A percentile compares a stretch with the other conserved stretches of the same genome.
Evolutionary conservation across 2,329 filamentous ascomycete species (phyloP).

Genomic region (Monosporascus cannonballus): DNA sequence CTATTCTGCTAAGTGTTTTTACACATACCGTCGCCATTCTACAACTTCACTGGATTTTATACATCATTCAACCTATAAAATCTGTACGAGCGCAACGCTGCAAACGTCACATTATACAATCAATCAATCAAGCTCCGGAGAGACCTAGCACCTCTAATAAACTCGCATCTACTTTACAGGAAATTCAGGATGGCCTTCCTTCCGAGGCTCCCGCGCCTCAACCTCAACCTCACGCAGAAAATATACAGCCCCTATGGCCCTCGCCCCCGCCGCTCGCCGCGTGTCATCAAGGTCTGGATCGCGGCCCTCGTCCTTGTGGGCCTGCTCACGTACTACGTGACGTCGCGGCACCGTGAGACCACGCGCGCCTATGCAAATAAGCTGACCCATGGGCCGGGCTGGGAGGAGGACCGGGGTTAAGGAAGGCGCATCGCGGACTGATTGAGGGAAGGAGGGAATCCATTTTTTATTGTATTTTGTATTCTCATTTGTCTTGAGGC

Average conservation of each 20-base stretch:
- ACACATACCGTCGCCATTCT: no score
- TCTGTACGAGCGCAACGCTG: no score
- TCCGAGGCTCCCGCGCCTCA: not conserved
- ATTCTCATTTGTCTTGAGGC: no score
- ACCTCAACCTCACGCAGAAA: not conserved
- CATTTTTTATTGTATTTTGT: no score
- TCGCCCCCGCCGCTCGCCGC: slow-evolving; percentile 19
- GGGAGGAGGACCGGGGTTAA: slow-evolving; percentile 2
- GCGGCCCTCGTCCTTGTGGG: slow-evolving; percentile 18
- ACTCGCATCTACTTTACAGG: not conserved
- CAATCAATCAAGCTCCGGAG: no score
- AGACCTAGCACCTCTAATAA: no score
- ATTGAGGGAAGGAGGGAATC: no score
- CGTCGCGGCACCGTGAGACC: slow-evolving; percentile 14
- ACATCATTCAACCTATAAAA: no score
- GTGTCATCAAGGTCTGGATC: slow-evolving; percentile 22
- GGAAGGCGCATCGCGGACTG: slow-evolving; percentile 1
- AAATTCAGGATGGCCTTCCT: not conserved
- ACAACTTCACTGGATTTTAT: no score
- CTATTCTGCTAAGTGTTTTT: no score
- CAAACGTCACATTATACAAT: no score
- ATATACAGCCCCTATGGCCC: slow-evolving; percentile 24
- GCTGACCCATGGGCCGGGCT: slow-evolving; percentile 8
- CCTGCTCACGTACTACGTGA: slow-evolving; percentile 20
- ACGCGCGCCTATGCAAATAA: slow-evolving; percentile 11